phyloP scores from a whole-genome alignment of 345 rosid genomes.

The Orychophragmus violaceus region DNA sequence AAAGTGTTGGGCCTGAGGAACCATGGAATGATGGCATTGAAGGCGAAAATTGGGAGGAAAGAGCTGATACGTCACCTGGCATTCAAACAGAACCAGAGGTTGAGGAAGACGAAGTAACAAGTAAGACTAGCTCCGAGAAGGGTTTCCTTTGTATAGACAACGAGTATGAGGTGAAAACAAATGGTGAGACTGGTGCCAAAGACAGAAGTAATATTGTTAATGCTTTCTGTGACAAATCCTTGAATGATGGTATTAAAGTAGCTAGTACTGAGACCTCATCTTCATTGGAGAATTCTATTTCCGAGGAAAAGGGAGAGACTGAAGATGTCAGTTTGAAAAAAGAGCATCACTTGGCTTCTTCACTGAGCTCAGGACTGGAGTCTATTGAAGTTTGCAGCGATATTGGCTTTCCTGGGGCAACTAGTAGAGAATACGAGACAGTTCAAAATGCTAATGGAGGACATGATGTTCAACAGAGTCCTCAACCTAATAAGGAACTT shows the following conservation, averaged over 20 bases:
- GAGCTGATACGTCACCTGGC: constrained; percentile 23
- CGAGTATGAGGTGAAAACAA: constrained; percentile 8
- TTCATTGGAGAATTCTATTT: constrained; percentile 18
- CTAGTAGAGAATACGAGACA: not conserved
- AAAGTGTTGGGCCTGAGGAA: not conserved
- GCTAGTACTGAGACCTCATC: not conserved
- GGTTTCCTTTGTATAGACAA: not conserved
- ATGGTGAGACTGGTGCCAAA: not conserved
- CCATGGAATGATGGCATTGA: constrained; percentile 8
- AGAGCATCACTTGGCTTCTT: constrained; percentile 25
- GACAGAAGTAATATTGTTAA: not conserved
- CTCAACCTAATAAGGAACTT: constrained; percentile 9
- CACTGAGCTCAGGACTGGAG: constrained; percentile 20
- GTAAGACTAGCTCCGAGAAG: constrained; percentile 8
- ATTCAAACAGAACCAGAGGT: constrained; percentile 6
- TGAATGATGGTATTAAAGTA: not conserved
- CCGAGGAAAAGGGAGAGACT: constrained; percentile 30
- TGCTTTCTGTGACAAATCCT: constrained; percentile 2
- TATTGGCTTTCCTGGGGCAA: constrained; percentile 12
- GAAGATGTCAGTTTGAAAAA: constrained; percentile 6
- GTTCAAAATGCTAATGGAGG: constrained; percentile 10
- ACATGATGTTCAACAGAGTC: constrained; percentile 11
- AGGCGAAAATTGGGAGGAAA: constrained; percentile 23
- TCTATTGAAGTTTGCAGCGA: constrained; percentile 25
- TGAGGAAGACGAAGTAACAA: constrained; percentile 16